Percentiles rank a stretch among this genome's conserved stretches.
These are phyloP conservation scores for Solanum habrochaites DNA, from an alignment of 257 asterid genomes.

Conservation along the genomic window DNA sequence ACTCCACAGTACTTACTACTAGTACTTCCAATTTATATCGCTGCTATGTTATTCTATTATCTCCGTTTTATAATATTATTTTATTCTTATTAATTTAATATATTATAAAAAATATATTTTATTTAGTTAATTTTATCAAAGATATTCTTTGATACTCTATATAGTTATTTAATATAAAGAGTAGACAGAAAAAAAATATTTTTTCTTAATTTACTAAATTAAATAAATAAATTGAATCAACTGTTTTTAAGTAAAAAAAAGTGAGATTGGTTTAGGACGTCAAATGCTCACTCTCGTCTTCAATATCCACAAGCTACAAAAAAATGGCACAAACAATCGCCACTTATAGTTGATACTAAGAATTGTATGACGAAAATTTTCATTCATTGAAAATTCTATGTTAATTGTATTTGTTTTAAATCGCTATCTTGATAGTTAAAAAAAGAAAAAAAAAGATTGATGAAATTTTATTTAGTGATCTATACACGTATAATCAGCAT, in stretches of 20 bases:
- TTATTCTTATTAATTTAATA: background rate
- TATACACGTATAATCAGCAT: accelerated
- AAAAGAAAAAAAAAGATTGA: background rate
- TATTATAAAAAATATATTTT: background rate
- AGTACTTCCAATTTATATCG: background rate
- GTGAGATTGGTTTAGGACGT: accelerated
- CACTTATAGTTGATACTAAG: too few species aligned
- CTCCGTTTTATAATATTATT: background rate
- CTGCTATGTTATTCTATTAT: background rate
- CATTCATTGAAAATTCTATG: too few species aligned
- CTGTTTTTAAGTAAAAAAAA: background rate
- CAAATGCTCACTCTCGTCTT: too few species aligned
- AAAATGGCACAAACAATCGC: too few species aligned
- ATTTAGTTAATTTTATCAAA: background rate
- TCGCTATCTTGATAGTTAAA: background rate
- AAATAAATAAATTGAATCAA: background rate
- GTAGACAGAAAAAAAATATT: too few species aligned
- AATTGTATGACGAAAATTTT: too few species aligned
- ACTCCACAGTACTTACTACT: background rate
- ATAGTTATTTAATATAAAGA: background rate
- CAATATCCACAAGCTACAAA: too few species aligned
- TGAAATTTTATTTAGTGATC: background rate
- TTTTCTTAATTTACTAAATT: too few species aligned
- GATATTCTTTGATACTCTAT: background rate
- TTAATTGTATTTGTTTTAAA: background rate